A percentile compares a stretch with the other conserved stretches of the same genome.
These are phyloP conservation scores for Syncephalis plumigaleata DNA, from an alignment of 371 early-diverging fungal genomes.

Conservation along the genomic window DNA sequence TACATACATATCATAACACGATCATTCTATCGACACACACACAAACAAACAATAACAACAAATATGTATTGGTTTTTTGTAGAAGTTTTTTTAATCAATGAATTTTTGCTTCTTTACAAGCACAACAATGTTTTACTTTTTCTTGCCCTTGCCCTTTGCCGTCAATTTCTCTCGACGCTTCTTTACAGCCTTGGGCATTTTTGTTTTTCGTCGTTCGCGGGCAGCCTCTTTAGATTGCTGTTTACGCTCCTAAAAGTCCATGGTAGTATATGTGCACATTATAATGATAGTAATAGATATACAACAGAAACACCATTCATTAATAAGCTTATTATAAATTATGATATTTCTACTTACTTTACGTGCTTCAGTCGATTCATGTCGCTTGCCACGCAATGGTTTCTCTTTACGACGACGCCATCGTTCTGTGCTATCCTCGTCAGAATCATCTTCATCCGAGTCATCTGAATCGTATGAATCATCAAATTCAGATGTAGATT, in stretches of 20 bases:
- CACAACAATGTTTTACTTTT: background rate
- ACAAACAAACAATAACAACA: no score
- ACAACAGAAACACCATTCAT: no score
- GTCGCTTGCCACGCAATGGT: constrained; percentile 32
- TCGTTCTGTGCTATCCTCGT: constrained; percentile 12
- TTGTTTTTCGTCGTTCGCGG: constrained; percentile 77
- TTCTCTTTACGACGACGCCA: no score
- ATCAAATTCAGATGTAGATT: no score
- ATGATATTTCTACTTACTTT: constrained; percentile 13
- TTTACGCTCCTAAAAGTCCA: constrained; percentile 39
- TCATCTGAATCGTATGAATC: background rate
- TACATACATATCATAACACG: no score
- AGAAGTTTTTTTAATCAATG: no score
- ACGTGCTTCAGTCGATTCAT: constrained; percentile 77
- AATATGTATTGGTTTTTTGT: no score
- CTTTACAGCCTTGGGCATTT: constrained; percentile 90
- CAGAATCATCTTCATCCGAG: constrained; percentile 1
- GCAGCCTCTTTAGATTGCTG: constrained; percentile 73
- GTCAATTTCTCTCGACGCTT: constrained; percentile 60
- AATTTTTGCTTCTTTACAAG: no score
- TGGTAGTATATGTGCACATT: background rate
- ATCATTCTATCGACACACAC: no score
- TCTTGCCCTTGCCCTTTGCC: background rate
- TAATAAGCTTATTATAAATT: no score
- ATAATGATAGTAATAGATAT: no score